phyloP scores from a whole-genome alignment of 2,329 filamentous ascomycete genomes.

The Monosporascus sp. region DNA sequence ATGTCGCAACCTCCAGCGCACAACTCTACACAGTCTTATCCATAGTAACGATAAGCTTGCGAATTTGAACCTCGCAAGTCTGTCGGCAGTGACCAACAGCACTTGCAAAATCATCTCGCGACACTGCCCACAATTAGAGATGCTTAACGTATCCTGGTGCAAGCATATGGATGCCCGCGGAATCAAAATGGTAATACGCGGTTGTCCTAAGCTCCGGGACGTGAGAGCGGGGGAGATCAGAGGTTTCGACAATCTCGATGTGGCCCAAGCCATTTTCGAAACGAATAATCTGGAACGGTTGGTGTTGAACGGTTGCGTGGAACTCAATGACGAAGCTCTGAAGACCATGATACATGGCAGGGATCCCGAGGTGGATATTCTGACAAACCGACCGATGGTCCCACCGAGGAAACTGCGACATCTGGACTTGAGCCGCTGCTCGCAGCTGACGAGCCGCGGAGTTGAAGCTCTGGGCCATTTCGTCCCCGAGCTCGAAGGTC shows the following conservation, averaged over 20 bases:
- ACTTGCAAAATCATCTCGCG: constrained; percentile 82
- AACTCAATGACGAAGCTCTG: constrained; percentile 71
- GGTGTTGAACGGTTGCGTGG: constrained; percentile 72
- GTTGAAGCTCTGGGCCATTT: constrained; percentile 68
- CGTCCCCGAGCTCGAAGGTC: constrained; percentile 72
- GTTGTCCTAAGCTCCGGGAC: constrained; percentile 70
- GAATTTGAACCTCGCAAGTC: constrained; percentile 81
- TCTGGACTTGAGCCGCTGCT: constrained; percentile 78
- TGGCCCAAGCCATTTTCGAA: constrained; percentile 70
- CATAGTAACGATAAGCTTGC: constrained; percentile 68
- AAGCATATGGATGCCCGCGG: constrained; percentile 75
- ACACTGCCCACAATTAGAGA: constrained; percentile 75
- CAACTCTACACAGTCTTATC: constrained; percentile 73
- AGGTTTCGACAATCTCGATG: constrained; percentile 69
- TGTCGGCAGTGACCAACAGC: constrained; percentile 73
- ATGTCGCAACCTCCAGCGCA: constrained; percentile 74
- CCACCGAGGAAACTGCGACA: constrained; percentile 75
- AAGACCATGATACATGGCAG: constrained; percentile 69
- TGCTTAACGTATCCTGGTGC: constrained; percentile 91
- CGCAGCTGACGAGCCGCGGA: constrained; percentile 65
- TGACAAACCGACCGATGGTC: constrained; percentile 72
- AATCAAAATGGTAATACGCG: constrained; percentile 64
- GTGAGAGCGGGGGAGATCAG: constrained; percentile 75
- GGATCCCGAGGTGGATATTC: constrained; percentile 72
- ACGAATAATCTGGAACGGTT: constrained; percentile 80